Base-by-base conservation (phyloP, 2,329 filamentous ascomycete genomes). In the Penicillium italicum region DNA sequence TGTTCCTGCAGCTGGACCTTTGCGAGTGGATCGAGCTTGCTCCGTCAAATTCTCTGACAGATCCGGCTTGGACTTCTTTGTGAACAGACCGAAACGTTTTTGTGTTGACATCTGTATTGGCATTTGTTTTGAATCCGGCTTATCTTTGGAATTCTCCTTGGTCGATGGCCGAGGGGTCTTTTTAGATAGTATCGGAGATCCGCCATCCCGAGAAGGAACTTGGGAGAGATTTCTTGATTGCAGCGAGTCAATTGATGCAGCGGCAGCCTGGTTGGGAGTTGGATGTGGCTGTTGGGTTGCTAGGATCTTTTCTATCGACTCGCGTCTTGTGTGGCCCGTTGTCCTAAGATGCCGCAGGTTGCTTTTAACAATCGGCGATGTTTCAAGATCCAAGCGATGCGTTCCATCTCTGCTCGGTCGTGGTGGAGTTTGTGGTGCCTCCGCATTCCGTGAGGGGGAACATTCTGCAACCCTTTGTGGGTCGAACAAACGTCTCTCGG, bases 1-100 rank as follows among this genome's bases (percentile, higher is more conserved):
- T 36, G 93, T 97, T n/a, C 93, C 93, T 38, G 93, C 93, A 16
- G 83, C 85, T 22, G 93, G 93, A 0, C 93, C 92, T 72, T 91
- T 93, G 28, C 88, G 82, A 24, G 77, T 58, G 8, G 77, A 68
- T 60, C 81, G 85, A 36, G 81, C 79, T 68, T 82, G 85, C n/a
- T 85, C 81, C 0, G 70, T 57, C 20, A 72, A 72, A 11, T 74
- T 57, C n/a, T 72, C 69, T 40, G 84, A 79, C 4, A 82, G 69
- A 0, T 83, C 79, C 0, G 83, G 79, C 71, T 90, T 95, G 14
- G 85, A 85, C 53, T 85, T 86, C 61, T 88, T 84, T 9, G 86
- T 80, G 65, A 96, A 96, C 51, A 96, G 80, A 1, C 88, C 87
- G 69, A 96, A 94, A 2, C 88, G 83, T 80, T 85, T 55, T 77